Conservation (phyloP, 176 grass and related monocot genomes). For the Poa annua region DNA sequence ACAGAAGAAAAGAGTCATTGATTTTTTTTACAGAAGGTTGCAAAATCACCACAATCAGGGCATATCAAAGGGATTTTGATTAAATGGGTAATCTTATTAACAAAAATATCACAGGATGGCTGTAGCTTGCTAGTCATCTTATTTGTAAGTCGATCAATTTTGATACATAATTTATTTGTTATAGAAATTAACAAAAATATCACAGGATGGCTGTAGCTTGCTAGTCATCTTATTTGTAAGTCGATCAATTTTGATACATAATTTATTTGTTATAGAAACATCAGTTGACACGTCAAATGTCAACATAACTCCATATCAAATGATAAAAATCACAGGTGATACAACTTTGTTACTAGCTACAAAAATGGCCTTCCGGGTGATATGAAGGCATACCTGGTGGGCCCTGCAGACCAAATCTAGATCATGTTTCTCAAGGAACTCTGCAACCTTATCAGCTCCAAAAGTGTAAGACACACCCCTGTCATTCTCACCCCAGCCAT, state of each 20-base stretch:
- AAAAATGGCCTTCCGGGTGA: conserved; percentile 24
- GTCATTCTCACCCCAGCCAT: conserved; percentile 82
- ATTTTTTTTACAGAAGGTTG: neutral
- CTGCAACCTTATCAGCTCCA: conserved; percentile 59
- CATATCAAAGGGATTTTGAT: neutral
- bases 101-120: neutral
- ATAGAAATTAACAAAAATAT: neutral
- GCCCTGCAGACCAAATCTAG: conserved; percentile 76
- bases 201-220: neutral
- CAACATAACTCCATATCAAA: conserved; percentile 3
- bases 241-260: conserved; percentile 1
- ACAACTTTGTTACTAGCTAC: conserved; percentile 24
- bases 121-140: neutral
- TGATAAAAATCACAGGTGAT: neutral
- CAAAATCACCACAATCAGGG: neutral
- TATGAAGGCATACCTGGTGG: conserved; percentile 58
- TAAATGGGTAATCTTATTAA: neutral
- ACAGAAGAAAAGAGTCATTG: neutral
- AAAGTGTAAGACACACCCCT: conserved; percentile 77
- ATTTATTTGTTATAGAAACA: conserved; percentile 1
- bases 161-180: neutral
- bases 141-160: neutral
- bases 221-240: neutral
- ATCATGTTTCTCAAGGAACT: conserved; percentile 72
- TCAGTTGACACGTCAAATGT: neutral